These are phyloP conservation scores for Trametes cingulata DNA, from an alignment of 768 basidiomycete genomes.

Conservation along the genomic window DNA sequence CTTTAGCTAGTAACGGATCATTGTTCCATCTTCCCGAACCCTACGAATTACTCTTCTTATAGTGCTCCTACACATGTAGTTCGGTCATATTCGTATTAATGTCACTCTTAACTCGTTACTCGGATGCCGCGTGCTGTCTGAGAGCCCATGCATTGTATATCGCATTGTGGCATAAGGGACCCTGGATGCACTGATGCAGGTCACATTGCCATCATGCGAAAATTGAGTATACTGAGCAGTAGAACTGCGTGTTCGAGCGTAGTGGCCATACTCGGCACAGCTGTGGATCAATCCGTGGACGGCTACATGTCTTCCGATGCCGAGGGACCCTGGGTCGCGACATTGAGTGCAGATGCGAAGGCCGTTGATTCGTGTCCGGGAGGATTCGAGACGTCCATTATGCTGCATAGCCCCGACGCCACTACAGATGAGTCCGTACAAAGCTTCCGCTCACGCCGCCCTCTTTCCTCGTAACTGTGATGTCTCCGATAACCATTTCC, in stretches of 20 bases:
- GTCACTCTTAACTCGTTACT: not conserved
- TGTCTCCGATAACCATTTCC: constrained; percentile 77
- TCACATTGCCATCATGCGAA: too few relatives aligned
- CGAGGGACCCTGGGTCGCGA: not conserved
- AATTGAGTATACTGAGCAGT: too few relatives aligned
- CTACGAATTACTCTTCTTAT: constrained; percentile 7
- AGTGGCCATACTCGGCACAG: too few relatives aligned
- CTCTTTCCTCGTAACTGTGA: constrained; percentile 64
- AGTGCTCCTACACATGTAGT: constrained; percentile 4
- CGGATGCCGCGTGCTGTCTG: not conserved
- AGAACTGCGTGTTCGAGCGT: too few relatives aligned
- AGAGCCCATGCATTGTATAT: too few relatives aligned
- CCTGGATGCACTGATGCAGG: too few relatives aligned
- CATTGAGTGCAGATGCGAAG: not conserved
- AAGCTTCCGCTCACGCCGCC: constrained; percentile 82
- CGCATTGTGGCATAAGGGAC: too few relatives aligned
- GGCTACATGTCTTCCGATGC: not conserved
- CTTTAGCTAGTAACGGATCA: constrained; percentile 8
- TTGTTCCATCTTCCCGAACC: not conserved
- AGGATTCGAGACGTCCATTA: not conserved
- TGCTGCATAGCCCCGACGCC: constrained; percentile 10
- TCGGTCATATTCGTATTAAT: not conserved
- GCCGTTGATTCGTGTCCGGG: not conserved
- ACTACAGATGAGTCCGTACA: constrained; percentile 28
- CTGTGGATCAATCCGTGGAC: too few relatives aligned